Evolutionary conservation across 1,284 basidiomycete genomes (phyloP), one percentile per base, ranked within the genome.

Genomic region (Tylopilus orsonianus): DNA sequence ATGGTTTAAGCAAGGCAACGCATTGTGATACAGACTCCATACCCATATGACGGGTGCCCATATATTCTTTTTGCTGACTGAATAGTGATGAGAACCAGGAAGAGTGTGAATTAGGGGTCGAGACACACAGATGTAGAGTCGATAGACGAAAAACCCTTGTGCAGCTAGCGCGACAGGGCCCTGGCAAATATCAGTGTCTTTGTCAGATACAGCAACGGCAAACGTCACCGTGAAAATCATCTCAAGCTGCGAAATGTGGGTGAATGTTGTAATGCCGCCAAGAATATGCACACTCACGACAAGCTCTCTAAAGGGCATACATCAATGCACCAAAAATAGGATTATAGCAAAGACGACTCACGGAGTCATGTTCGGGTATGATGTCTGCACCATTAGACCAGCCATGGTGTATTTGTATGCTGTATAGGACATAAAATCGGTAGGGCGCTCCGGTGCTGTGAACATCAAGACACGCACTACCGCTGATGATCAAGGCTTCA

Each of bases 141-240:
- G 43, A 23, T 49, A 26, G 12, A 56, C 26, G n/a, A 58, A 59
- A 38, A 46, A 58, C 0, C 48, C 45, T 18, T 61, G 56, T 1
- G 54, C 42, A 12, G 10, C 4, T 16, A 54, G 8, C 19, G 49
- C 30, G 13, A 48, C 41, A 13, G 45, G 1, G 10, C 10, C 12
- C 59, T 61, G 18, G 7, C 34, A 4, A 5, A 14, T 10, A 13
- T 41, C 29, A 10, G 7, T 30, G 8, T n/a, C n/a, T n/a, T n/a
- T n/a, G n/a, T n/a, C n/a, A n/a, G n/a, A n/a, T n/a, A n/a, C n/a
- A n/a, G n/a, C n/a, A n/a, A 0, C 1, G 4, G 22, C 10, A n/a
- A 26, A 14, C 5, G 8, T 1, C 34, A 52, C 51, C 20, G 32
- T 53, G 7, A 39, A n/a, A 7, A 53, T 7, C 1, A 32, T 9